Evolutionary conservation across 805 yeast species (phyloP).

Genomic region (Kodamaea jinghongensis): DNA sequence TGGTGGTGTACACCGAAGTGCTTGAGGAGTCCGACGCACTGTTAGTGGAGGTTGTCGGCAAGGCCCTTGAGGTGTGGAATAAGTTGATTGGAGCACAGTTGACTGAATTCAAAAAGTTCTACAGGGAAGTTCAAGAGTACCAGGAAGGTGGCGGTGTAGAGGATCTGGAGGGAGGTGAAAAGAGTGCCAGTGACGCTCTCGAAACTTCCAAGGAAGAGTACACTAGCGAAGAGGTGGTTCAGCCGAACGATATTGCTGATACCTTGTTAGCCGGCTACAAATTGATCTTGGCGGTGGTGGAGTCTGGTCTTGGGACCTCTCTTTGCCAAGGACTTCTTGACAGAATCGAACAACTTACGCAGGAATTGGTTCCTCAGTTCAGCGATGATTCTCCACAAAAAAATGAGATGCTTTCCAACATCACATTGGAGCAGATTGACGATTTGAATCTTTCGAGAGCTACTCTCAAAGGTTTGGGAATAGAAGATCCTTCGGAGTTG

Average conservation of each 20-base stretch:
- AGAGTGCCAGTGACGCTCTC: background rate
- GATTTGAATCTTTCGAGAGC: constrained; percentile 33
- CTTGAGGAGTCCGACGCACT: constrained; percentile 14
- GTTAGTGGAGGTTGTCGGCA: constrained; percentile 15
- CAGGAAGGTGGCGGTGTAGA: constrained; percentile 10
- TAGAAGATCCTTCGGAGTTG: constrained; percentile 24
- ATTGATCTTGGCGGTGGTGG: constrained; percentile 22
- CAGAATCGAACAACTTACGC: background rate
- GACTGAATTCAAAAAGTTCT: constrained; percentile 25
- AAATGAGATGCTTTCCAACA: constrained; percentile 25
- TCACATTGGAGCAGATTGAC: constrained; percentile 24
- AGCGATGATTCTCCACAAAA: constrained; percentile 14
- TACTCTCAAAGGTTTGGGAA: constrained; percentile 25
- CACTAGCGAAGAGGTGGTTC: constrained; percentile 24
- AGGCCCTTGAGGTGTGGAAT: constrained; percentile 20
- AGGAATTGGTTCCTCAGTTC: constrained; percentile 12
- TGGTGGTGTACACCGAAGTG: constrained; percentile 46
- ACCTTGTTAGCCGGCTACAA: constrained; percentile 28
- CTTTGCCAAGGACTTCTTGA: background rate
- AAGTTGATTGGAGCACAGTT: constrained; percentile 28
- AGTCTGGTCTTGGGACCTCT: background rate
- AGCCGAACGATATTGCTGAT: constrained; percentile 37
- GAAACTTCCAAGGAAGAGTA: constrained; percentile 10
- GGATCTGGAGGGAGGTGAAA: background rate
- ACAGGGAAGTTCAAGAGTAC: constrained; percentile 16